These are phyloP conservation scores for Populus hybrid DNA, from an alignment of 441 rosid genomes.

Conservation along the genomic window DNA sequence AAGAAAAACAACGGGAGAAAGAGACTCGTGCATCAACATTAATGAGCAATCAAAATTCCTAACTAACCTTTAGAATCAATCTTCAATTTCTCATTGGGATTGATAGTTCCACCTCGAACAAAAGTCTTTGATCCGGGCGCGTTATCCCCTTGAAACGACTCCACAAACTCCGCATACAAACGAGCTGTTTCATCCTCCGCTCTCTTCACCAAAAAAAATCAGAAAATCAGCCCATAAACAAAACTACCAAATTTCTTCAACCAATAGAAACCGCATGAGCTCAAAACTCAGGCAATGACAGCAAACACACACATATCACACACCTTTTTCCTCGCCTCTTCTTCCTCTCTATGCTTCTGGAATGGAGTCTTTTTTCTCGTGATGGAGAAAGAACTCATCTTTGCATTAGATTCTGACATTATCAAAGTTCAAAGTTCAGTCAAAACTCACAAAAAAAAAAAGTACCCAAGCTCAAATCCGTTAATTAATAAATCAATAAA, in stretches of 20 bases:
- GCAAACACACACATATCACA: not conserved
- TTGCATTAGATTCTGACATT: slow-evolving; percentile 23
- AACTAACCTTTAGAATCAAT: slow-evolving; percentile 78
- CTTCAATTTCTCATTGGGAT: slow-evolving; percentile 70
- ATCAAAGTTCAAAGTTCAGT: not conserved
- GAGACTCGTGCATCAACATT: slow-evolving; percentile 1
- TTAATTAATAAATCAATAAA: too few species aligned
- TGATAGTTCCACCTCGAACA: slow-evolving; percentile 93
- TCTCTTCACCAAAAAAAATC: slow-evolving; percentile 39
- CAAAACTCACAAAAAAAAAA: not conserved
- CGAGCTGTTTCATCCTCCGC: slow-evolving; percentile 96
- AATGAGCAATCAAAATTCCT: slow-evolving; percentile 1
- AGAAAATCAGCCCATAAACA: not conserved
- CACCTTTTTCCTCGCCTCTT: slow-evolving; percentile 94
- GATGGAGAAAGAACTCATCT: slow-evolving; percentile 90
- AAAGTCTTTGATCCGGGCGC: slow-evolving; percentile 76
- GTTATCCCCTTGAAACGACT: slow-evolving; percentile 85
- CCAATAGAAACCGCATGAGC: not conserved
- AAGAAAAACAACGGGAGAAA: slow-evolving; percentile 11
- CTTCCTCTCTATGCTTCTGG: slow-evolving; percentile 97
- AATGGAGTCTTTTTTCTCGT: slow-evolving; percentile 93
- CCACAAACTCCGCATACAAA: slow-evolving; percentile 86
- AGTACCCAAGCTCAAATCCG: not conserved
- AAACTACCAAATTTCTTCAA: not conserved
- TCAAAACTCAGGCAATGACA: not conserved